Percentiles rank a stretch among this genome's conserved stretches.
Evolutionary conservation across 129 eudicot species (phyloP).

Genomic region (Tagetes erecta): DNA sequence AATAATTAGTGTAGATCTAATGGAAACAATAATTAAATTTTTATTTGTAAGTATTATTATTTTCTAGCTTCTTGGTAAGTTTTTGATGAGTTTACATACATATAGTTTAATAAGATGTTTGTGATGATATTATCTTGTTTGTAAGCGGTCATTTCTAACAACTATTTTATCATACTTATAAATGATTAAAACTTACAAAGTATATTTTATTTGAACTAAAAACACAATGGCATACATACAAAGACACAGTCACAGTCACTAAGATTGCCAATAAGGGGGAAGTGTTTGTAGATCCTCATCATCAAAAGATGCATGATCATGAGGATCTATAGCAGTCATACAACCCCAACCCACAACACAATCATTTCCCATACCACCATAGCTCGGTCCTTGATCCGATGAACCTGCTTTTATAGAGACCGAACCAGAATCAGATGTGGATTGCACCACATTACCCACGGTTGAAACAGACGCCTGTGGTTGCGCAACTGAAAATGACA

Average conservation of each 20-base stretch:
- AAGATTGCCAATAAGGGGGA: constrained; percentile 37
- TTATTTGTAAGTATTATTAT: too few relatives aligned
- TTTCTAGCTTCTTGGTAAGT: too few relatives aligned
- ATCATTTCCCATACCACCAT: constrained; percentile 23
- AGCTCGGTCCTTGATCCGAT: constrained; percentile 15
- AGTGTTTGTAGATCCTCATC: constrained; percentile 27
- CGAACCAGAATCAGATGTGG: constrained; percentile 11
- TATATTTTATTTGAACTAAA: not conserved
- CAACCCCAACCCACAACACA: constrained; percentile 30
- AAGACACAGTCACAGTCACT: not conserved
- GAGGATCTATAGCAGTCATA: constrained; percentile 28
- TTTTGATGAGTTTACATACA: too few relatives aligned
- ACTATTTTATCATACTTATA: too few relatives aligned
- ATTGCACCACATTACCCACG: constrained; percentile 26
- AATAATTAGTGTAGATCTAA: too few relatives aligned
- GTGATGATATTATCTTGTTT: too few relatives aligned
- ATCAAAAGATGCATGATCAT: constrained; percentile 5
- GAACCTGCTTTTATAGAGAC: constrained; percentile 1
- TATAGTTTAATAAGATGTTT: too few relatives aligned
- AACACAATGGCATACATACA: not conserved
- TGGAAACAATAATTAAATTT: too few relatives aligned
- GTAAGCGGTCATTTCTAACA: too few relatives aligned
- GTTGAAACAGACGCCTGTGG: constrained; percentile 27
- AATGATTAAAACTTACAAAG: too few relatives aligned
- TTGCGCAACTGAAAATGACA: constrained; percentile 33